Conservation (phyloP, 352 stramenopile species). For the Globisporangium radiosum region DNA sequence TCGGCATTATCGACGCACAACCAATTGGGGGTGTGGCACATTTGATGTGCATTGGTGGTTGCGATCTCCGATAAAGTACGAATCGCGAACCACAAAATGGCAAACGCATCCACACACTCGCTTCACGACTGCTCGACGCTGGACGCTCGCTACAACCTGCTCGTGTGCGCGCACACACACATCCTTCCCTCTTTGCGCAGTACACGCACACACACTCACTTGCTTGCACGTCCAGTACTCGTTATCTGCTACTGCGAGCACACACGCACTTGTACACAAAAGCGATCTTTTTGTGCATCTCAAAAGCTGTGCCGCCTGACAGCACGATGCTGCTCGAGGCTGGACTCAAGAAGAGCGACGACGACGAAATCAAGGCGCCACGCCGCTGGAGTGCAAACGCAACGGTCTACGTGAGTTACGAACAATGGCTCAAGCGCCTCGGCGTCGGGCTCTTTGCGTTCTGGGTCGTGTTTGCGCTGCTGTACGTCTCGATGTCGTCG, state of each 20-base stretch:
- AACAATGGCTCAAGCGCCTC: constrained; percentile 58
- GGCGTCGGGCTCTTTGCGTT: constrained; percentile 38
- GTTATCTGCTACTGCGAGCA: not conserved
- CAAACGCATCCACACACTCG: too few relatives aligned
- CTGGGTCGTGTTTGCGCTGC: constrained; percentile 57
- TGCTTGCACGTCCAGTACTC: not conserved
- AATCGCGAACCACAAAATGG: not conserved
- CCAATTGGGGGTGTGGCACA: too few relatives aligned
- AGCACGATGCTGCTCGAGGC: constrained; percentile 51
- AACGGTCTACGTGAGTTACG: constrained; percentile 29
- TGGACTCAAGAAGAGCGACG: constrained; percentile 45
- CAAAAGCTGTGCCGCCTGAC: too few relatives aligned
- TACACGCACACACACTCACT: not conserved
- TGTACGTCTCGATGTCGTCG: constrained; percentile 18
- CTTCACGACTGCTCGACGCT: not conserved
- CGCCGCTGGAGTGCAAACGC: constrained; percentile 14
- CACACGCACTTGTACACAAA: not conserved
- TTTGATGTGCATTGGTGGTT: not conserved
- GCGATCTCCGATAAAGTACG: constrained; percentile 2
- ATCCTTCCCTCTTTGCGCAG: not conserved
- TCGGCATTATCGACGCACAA: not conserved
- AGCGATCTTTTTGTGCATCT: not conserved
- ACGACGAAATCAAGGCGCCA: constrained; percentile 29
- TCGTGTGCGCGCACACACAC: not conserved
- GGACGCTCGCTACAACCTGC: not conserved